Conservation (phyloP, 2,329 filamentous ascomycete species). For the Xylaria multiplex region DNA sequence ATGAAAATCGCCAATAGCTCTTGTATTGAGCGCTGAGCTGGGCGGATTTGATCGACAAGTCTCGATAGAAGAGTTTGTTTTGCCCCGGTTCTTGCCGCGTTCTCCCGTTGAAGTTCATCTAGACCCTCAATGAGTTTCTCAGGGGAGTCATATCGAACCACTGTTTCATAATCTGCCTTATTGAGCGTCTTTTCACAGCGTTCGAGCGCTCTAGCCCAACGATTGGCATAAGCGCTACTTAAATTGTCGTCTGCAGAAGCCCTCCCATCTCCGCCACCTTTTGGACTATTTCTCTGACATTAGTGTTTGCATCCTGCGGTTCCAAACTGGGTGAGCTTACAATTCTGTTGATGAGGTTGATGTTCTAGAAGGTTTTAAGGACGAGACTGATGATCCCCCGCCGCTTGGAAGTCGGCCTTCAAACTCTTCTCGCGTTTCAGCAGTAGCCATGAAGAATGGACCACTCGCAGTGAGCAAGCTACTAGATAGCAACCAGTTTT, state of each 20-base stretch:
- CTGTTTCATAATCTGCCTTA: background rate
- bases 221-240: background rate
- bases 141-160: background rate
- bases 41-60: conserved; percentile 1
- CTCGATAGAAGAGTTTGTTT: background rate
- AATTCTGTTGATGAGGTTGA: background rate
- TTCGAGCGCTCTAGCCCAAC: background rate
- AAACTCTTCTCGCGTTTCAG: background rate
- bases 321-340: background rate
- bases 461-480: no score
- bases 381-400: no score
- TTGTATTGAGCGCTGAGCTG: background rate
- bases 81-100: background rate
- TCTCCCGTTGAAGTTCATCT: background rate
- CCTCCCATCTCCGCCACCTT: background rate
- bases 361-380: background rate
- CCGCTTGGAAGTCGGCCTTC: background rate
- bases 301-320: background rate
- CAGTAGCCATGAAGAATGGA: background rate
- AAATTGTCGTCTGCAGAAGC: background rate
- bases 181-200: background rate
- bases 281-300: background rate
- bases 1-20: background rate
- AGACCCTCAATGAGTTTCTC: background rate
- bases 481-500: no score